Evolutionary conservation across 2,329 filamentous ascomycete genomes (phyloP).

Genomic region (Cladophialophora chaetospira): DNA sequence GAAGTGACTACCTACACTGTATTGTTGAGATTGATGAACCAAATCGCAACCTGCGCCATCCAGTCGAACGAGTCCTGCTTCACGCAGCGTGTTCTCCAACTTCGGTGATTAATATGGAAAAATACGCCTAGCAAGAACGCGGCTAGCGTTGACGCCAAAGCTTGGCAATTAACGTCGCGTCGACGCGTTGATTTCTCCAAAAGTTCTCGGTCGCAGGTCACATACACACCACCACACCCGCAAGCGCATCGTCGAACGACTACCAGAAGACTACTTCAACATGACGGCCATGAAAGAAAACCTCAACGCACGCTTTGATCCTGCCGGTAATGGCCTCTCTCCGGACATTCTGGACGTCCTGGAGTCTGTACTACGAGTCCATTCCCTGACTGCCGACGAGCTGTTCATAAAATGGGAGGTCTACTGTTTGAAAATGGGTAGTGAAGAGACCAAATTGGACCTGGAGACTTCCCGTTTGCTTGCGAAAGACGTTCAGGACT

Average conservation of each 20-base stretch:
- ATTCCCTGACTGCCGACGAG: slow-evolving; percentile 79
- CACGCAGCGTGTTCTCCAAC: too few species aligned
- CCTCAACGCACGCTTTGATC: slow-evolving; percentile 62
- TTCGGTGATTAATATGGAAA: too few species aligned
- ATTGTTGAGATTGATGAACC: too few species aligned
- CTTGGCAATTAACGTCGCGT: slow-evolving; percentile 3
- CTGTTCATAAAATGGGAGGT: slow-evolving; percentile 99
- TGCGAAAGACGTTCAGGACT: slow-evolving; percentile 84
- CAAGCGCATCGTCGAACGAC: too few species aligned
- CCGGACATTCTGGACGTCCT: slow-evolving; percentile 79
- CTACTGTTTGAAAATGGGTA: slow-evolving; percentile 91
- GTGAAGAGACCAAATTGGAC: slow-evolving; percentile 71
- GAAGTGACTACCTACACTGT: too few species aligned
- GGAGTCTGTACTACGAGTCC: slow-evolving; percentile 80
- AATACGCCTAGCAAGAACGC: not conserved
- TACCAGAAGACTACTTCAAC: not conserved
- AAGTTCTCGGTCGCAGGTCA: not conserved
- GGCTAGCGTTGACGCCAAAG: not conserved
- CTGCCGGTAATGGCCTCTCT: slow-evolving; percentile 61
- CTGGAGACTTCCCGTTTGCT: slow-evolving; percentile 73
- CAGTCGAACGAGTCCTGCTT: too few species aligned
- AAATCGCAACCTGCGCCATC: too few species aligned
- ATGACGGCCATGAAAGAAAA: slow-evolving; percentile 53
- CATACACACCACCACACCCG: not conserved
- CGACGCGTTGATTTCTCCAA: slow-evolving; percentile 6